Evolutionary conservation across 495 filamentous ascomycete species (phyloP).

Genomic region (Penicillium crystallinum): DNA sequence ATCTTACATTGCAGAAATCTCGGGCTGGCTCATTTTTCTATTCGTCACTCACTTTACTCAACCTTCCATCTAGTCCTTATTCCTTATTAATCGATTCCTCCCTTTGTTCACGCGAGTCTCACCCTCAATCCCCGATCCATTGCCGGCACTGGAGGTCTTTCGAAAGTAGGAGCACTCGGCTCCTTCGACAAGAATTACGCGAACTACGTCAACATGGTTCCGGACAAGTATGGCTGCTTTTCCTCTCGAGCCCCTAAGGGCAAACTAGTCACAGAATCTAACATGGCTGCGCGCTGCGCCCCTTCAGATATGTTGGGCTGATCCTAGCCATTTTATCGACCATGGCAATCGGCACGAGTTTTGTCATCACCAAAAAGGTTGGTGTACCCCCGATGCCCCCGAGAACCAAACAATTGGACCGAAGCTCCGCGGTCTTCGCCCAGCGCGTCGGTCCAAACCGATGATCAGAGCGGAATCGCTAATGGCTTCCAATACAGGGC

Average conservation of each 20-base stretch:
- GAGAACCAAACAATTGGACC: neutral
- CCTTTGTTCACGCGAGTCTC: slow-evolving; percentile 17
- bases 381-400: slow-evolving; percentile 17
- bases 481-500: slow-evolving; percentile 51
- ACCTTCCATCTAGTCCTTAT: neutral
- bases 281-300: slow-evolving; percentile 27
- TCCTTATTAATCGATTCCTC: neutral
- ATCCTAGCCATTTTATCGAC: slow-evolving; percentile 85
- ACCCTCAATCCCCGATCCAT: slow-evolving; percentile 17
- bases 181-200: slow-evolving; percentile 28
- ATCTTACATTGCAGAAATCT: slow-evolving; percentile 17
- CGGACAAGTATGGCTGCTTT: slow-evolving; percentile 68
- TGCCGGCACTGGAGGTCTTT: slow-evolving; percentile 37
- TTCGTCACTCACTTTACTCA: slow-evolving; percentile 4
- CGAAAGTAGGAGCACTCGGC: slow-evolving; percentile 37
- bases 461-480: slow-evolving; percentile 9
- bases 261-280: slow-evolving; percentile 23
- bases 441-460: neutral
- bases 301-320: slow-evolving; percentile 76
- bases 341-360: slow-evolving; percentile 93
- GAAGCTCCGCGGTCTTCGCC: slow-evolving; percentile 1
- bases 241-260: neutral
- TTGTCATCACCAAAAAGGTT: slow-evolving; percentile 92
- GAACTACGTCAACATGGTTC: slow-evolving; percentile 54
- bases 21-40: slow-evolving; percentile 27